Conservation (phyloP, 441 rosid genomes). For the Croton laevigatus region DNA sequence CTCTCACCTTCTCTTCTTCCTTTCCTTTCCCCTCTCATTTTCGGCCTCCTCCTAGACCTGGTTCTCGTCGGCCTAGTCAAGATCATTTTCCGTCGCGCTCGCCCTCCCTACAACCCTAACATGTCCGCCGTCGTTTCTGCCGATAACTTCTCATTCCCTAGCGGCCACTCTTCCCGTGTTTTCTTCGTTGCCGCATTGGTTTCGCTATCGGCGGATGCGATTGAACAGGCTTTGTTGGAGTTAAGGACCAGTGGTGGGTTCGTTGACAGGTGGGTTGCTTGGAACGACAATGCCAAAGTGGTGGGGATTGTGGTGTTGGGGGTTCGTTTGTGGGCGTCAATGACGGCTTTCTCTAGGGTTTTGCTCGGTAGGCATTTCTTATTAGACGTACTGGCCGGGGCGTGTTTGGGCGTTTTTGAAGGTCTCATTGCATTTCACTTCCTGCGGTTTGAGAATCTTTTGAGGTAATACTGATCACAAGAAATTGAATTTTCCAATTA, state of each 20-base stretch:
- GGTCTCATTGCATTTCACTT: conserved; percentile 55
- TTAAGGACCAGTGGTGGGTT: conserved; percentile 16
- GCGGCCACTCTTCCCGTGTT: conserved; percentile 89
- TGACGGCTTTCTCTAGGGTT: conserved; percentile 73
- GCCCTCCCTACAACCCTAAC: conserved; percentile 74
- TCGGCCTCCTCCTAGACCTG: conserved; percentile 84
- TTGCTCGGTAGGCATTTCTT: conserved; percentile 77
- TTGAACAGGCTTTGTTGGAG: conserved; percentile 19
- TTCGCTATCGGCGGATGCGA: conserved; percentile 28
- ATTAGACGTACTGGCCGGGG: conserved; percentile 67
- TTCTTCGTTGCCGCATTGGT: conserved; percentile 58
- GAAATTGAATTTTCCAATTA: neutral
- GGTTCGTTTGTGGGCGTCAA: conserved; percentile 57
- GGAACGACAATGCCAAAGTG: conserved; percentile 17
- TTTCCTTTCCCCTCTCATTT: conserved; percentile 51
- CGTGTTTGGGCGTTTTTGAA: conserved; percentile 61
- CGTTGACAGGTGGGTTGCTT: conserved; percentile 19
- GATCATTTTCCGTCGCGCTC: conserved; percentile 67
- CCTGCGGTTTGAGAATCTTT: conserved; percentile 37
- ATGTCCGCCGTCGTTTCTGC: conserved; percentile 67
- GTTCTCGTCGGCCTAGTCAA: conserved; percentile 66
- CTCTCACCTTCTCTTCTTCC: conserved; percentile 43
- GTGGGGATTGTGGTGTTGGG: conserved; percentile 32
- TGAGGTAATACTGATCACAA: conserved; percentile 23
- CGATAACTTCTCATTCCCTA: conserved; percentile 85